Percentiles rank a stretch among this genome's conserved stretches.
phyloP scores from a whole-genome alignment of 345 rosid genomes.

The Syzygium jambos region DNA sequence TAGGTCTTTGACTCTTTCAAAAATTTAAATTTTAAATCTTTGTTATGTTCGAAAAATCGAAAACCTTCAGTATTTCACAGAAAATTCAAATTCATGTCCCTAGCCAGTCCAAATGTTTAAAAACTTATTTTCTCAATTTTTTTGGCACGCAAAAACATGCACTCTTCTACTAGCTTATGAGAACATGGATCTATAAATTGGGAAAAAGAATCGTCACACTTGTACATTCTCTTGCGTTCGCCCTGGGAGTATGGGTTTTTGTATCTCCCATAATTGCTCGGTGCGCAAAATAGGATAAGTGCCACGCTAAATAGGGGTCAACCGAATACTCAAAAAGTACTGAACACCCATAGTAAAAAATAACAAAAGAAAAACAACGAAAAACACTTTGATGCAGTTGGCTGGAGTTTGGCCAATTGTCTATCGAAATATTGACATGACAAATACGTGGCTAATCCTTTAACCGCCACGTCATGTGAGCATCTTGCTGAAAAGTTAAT shows the following conservation, averaged over 20 bases:
- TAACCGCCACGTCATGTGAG: fast-evolving
- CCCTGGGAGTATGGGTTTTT: background rate
- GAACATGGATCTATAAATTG: background rate
- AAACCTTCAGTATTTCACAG: background rate
- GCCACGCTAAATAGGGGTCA: background rate
- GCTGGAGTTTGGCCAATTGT: background rate
- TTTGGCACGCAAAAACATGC: background rate
- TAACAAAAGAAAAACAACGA: background rate
- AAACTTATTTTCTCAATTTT: background rate
- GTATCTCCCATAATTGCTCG: background rate
- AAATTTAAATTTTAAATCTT: background rate
- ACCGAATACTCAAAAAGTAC: background rate
- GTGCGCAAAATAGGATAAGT: background rate
- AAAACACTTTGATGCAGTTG: background rate
- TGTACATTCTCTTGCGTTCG: background rate
- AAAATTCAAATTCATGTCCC: background rate
- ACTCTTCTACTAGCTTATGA: background rate
- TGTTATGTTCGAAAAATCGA: background rate
- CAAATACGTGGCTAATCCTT: background rate
- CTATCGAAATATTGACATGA: background rate
- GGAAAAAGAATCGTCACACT: background rate
- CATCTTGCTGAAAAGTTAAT: background rate
- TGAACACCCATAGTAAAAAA: background rate
- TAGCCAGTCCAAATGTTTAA: background rate
- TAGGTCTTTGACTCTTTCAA: background rate